phyloP scores from a whole-genome alignment of 2,329 filamentous ascomycete genomes.

The Beauveria australis region DNA sequence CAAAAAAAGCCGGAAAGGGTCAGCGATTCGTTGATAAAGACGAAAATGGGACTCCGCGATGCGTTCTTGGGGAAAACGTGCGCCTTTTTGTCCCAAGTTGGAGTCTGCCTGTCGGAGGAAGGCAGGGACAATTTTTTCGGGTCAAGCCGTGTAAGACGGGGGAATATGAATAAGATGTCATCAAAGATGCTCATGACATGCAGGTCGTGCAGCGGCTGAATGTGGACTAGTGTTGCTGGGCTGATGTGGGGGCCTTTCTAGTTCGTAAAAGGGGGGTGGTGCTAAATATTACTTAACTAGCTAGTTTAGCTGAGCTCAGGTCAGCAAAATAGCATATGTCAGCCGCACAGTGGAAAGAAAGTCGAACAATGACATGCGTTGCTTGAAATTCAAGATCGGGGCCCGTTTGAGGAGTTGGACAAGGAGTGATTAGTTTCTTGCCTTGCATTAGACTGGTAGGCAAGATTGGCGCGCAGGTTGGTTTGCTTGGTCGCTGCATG shows the following conservation, averaged over 20 bases:
- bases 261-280: background rate
- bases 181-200: background rate
- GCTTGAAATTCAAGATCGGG: no score
- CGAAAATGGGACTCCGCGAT: background rate
- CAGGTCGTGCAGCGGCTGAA: background rate
- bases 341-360: background rate
- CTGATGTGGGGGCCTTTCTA: background rate
- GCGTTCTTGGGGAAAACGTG: background rate
- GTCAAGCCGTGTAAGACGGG: slow-evolving; percentile 2
- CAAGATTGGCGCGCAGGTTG: no score
- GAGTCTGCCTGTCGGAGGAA: no score
- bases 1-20: no score
- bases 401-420: no score
- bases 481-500: background rate
- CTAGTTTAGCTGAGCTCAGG: background rate
- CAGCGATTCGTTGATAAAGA: no score
- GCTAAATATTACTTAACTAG: background rate
- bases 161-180: background rate
- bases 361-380: no score
- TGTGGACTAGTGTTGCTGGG: background rate
- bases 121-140: background rate
- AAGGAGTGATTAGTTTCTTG: no score
- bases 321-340: background rate
- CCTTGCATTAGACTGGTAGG: no score
- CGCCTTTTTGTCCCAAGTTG: no score